Evolutionary conservation across 768 basidiomycete genomes (phyloP).

Genomic region (Phaffia australis): DNA sequence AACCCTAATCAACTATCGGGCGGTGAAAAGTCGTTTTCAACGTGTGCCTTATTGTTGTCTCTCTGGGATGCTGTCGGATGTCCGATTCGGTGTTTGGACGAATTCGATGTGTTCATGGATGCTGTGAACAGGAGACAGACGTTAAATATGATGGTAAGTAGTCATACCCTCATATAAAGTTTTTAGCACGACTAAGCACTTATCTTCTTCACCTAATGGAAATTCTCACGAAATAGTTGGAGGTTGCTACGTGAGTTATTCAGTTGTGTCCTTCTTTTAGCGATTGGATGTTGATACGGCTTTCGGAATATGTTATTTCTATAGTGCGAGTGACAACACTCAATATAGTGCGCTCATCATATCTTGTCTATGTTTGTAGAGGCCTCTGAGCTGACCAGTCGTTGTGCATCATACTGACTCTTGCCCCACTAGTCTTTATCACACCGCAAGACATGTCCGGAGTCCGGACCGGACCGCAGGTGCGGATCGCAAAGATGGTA

Average conservation of each 20-base stretch:
- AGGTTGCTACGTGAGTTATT: no score
- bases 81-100: conserved; percentile 91
- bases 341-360: conserved; percentile 47
- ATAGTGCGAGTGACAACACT: conserved; percentile 47
- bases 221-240: no score
- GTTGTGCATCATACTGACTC: background rate
- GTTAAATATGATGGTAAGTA: conserved; percentile 80
- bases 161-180: background rate
- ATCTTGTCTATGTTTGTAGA: background rate
- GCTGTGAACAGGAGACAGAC: conserved; percentile 58
- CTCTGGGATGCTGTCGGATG: conserved; percentile 94
- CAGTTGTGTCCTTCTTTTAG: background rate
- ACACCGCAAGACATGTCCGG: conserved; percentile 25
- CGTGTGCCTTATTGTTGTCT: conserved; percentile 83
- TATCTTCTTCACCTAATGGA: no score
- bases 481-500: conserved; percentile 24
- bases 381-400: no score
- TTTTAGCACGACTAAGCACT: no score
- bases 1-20: conserved; percentile 75
- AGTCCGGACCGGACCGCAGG: conserved; percentile 9
- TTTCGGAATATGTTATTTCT: conserved; percentile 61
- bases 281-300: conserved; percentile 56
- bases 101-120: conserved; percentile 91
- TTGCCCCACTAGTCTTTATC: conserved; percentile 18
- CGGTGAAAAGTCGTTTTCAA: conserved; percentile 94